Percentiles rank a stretch among this genome's conserved stretches.
These are phyloP conservation scores for Trichoderma asperelloides DNA, from an alignment of 495 filamentous ascomycete species.

Conservation along the genomic window DNA sequence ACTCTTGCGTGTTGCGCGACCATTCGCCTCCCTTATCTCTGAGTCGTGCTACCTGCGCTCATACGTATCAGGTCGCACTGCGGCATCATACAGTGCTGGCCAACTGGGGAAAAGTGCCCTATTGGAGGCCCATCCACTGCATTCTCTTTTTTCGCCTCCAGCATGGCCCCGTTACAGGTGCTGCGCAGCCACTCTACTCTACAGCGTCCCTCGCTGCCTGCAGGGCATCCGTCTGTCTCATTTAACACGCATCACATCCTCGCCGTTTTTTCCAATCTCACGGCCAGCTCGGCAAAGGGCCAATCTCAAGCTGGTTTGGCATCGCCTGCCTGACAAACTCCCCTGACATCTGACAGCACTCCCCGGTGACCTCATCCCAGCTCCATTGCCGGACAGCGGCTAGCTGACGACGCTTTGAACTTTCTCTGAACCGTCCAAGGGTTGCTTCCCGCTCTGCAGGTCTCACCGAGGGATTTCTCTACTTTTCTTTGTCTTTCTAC, in stretches of 20 bases:
- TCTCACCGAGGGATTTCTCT: neutral
- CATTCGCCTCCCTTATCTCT: constrained; percentile 2
- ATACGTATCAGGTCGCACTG: neutral
- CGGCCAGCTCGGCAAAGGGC: no score
- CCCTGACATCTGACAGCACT: neutral
- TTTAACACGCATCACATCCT: constrained; percentile 1
- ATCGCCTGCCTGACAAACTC: neutral
- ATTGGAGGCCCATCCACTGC: neutral
- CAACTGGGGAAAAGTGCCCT: neutral
- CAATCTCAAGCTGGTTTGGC: neutral
- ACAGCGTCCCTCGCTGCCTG: no score
- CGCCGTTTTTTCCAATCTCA: neutral
- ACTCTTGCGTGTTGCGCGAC: constrained; percentile 1
- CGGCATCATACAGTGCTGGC: neutral
- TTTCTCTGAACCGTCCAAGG: neutral
- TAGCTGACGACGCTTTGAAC: neutral
- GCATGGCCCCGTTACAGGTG: no score
- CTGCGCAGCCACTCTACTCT: no score
- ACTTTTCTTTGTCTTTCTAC: neutral
- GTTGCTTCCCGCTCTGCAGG: neutral
- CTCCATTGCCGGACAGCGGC: neutral
- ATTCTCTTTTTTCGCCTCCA: neutral
- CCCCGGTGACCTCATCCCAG: neutral
- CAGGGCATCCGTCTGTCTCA: no score
- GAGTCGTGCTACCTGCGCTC: neutral